Evolutionary conservation across 768 basidiomycete genomes (phyloP).

Genomic region (Baorangia bicolor): DNA sequence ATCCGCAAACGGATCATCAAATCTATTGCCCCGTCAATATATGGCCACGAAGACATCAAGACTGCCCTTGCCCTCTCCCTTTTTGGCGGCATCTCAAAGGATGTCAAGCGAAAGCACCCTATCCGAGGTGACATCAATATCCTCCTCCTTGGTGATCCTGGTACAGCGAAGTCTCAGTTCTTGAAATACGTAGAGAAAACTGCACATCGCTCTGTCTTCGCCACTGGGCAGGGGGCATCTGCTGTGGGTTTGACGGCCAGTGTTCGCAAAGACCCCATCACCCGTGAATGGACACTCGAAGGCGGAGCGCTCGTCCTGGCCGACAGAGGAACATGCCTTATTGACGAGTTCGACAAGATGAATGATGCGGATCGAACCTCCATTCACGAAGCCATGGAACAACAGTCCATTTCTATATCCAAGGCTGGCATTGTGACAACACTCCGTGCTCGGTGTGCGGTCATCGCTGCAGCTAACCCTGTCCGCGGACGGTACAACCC

Average conservation of each 20-base stretch:
- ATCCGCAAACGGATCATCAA: slow-evolving; percentile 98
- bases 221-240: slow-evolving; percentile 96
- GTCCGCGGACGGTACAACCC: slow-evolving; percentile 97
- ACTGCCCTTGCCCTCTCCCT: slow-evolving; percentile 94
- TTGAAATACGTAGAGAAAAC: slow-evolving; percentile 99
- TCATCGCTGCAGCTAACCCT: slow-evolving; percentile 97
- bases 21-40: slow-evolving; percentile 98
- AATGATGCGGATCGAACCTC: slow-evolving; percentile 97
- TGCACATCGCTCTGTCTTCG: slow-evolving; percentile 94
- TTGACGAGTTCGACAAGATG: slow-evolving; percentile 99
- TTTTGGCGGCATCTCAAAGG: slow-evolving; percentile 92
- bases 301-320: slow-evolving; percentile 98
- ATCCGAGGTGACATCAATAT: slow-evolving; percentile 99
- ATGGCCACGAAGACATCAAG: slow-evolving; percentile 99
- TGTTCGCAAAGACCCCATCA: slow-evolving; percentile 97
- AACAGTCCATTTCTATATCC: slow-evolving; percentile 98
- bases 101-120: slow-evolving; percentile 94
- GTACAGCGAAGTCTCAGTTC: slow-evolving; percentile 99
- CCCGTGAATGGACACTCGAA: slow-evolving; percentile 97
- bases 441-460: slow-evolving; percentile 94
- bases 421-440: slow-evolving; percentile 99
- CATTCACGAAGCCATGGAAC: slow-evolving; percentile 99
- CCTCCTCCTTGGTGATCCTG: slow-evolving; percentile 94
- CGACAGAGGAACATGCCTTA: slow-evolving; percentile 95
- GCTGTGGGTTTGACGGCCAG: slow-evolving; percentile 98